Evolutionary conservation across 352 stramenopile genomes (phyloP).

Genomic region (Pythium dissimile): DNA sequence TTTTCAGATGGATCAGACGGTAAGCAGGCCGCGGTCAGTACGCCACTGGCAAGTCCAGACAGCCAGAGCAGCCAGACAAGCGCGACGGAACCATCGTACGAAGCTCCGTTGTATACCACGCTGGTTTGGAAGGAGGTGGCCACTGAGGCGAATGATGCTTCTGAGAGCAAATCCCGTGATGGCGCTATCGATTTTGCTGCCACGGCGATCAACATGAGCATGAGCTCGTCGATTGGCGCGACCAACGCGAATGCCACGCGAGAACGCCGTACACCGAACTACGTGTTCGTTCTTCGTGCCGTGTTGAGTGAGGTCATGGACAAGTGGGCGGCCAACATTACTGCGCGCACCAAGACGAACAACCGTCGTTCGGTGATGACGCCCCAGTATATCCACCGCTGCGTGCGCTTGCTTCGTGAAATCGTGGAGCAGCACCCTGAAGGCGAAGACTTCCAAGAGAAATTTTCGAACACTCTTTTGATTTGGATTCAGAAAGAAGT

Average conservation of each 20-base stretch:
- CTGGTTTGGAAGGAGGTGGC: constrained; percentile 74
- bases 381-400: constrained; percentile 82
- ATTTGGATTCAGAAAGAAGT: constrained; percentile 88
- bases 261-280: constrained; percentile 75
- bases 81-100: constrained; percentile 36
- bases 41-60: constrained; percentile 65
- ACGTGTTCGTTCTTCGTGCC: constrained; percentile 83
- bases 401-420: constrained; percentile 78
- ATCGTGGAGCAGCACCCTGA: constrained; percentile 83
- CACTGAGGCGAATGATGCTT: constrained; percentile 40
- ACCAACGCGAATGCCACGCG: constrained; percentile 75
- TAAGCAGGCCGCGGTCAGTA: constrained; percentile 28
- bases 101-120: constrained; percentile 48
- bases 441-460: constrained; percentile 80
- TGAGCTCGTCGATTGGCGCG: constrained; percentile 60
- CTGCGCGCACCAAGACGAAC: constrained; percentile 57
- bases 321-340: constrained; percentile 86
- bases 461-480: constrained; percentile 80
- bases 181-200: constrained; percentile 70
- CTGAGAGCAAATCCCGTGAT: constrained; percentile 63
- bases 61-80: constrained; percentile 42
- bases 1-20: constrained; percentile 51
- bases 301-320: constrained; percentile 85
- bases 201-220: constrained; percentile 78
- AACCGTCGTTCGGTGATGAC: constrained; percentile 76